Base-by-base conservation (phyloP, 1,284 basidiomycete genomes). In the Sphagnurus paluster region DNA sequence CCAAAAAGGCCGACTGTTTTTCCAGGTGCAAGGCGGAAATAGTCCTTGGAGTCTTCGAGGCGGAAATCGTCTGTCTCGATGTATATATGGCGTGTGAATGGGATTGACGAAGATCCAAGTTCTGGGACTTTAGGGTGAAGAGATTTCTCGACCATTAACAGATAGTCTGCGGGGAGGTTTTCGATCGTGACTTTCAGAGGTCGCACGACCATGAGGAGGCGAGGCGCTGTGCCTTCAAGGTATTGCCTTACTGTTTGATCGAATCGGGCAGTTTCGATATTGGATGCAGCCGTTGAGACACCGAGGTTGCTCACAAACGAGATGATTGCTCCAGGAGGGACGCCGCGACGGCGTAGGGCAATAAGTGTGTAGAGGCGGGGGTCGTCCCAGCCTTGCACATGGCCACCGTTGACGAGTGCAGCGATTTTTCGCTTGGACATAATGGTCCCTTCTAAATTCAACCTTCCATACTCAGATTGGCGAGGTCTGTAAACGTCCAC, bases 331-430 rank as follows among this genome's bases (percentile, higher is more conserved):
- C 93, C 93, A 8, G 97, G 96, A 13, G 97, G 97, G 19, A 99
- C 84, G 53, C 97, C 97, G 39, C 97, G 86, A 48, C 97, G 81
- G 46, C 96, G 85, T 24, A 99, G 81, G 2, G 95, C 95, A 56
- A 98, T 96, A 54, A 99, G 82, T 1, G 97, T 99, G 71, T 97
- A 98, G 42, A 99, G 79, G n/a, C 97, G 86, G 35, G 97, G 97
- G 63, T 99, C 97, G 61, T 99, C 94, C 97, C 97, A 99, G 36
- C 90, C 95, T 40, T 74, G 79, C 35, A 99, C 96, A 59, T 90
- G 81, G 2, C 81, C 79, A 53, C 90, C 84, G 49, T 89, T 83
- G 39, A 99, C 96, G 5, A 99, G 82, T 48, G 87, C 82, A 51
- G 89, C 76, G 56, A 99, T 92, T 71, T 98, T 99, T 38, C 97